Evolutionary conservation across 2,329 filamentous ascomycete species (phyloP).

Genomic region (Sporothrix humicola): DNA sequence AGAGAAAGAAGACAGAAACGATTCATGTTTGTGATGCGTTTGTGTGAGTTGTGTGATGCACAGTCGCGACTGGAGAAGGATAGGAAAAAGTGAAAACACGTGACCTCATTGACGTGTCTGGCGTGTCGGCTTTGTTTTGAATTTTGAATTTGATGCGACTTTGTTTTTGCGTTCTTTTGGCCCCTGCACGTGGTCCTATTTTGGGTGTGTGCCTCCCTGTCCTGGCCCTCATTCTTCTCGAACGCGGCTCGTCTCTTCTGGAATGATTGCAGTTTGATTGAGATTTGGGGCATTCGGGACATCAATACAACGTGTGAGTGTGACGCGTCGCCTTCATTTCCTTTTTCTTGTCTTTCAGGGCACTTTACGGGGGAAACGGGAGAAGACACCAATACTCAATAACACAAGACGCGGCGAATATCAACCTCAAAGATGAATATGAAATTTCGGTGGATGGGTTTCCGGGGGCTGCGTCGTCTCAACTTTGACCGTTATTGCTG

Average conservation of each 20-base stretch:
- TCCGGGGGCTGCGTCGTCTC: conserved; percentile 4
- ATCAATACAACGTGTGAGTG: conserved; percentile 8
- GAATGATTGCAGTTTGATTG: background rate
- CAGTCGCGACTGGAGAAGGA: background rate
- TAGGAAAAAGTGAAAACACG: background rate
- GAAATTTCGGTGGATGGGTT: conserved; percentile 16
- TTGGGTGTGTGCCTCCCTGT: background rate
- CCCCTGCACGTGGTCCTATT: conserved; percentile 19
- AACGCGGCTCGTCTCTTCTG: background rate
- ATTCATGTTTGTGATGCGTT: background rate
- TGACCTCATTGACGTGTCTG: background rate
- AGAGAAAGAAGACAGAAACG: background rate
- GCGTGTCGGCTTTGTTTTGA: conserved; percentile 4
- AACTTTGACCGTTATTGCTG: background rate
- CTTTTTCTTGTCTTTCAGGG: background rate
- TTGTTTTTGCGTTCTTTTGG: background rate
- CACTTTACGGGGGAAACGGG: conserved; percentile 4
- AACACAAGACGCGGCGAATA: background rate
- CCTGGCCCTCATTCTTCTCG: background rate
- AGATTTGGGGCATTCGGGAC: too few species aligned
- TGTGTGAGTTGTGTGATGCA: background rate
- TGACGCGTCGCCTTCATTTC: conserved; percentile 22
- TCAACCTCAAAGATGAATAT: background rate
- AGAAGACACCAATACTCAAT: background rate
- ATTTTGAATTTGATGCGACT: background rate